A percentile compares a stretch with the other conserved stretches of the same genome.
Conservation (phyloP, 2,329 filamentous ascomycete species). For the Endoconidiophora laricicola region DNA sequence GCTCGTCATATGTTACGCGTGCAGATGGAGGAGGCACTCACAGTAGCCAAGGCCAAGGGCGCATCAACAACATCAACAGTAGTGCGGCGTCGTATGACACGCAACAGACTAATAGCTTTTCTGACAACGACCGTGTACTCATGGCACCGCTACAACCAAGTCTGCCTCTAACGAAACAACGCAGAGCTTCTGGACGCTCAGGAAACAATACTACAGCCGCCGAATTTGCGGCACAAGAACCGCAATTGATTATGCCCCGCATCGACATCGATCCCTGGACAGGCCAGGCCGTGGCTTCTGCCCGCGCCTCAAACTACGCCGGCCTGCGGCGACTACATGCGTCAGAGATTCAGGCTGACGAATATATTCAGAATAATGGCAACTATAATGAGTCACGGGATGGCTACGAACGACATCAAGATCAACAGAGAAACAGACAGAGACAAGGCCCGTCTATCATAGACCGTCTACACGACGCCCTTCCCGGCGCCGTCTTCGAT, state of each 20-base stretch:
- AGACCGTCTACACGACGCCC: conserved; percentile 21
- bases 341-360: neutral
- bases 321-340: neutral
- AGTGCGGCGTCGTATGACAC: neutral
- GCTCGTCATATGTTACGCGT: too few species aligned
- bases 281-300: neutral
- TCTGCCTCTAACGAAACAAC: neutral
- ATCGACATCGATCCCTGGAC: neutral
- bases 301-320: neutral
- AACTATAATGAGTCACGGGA: too few species aligned
- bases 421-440: neutral
- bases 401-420: too few species aligned
- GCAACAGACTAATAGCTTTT: neutral
- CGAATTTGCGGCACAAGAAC: conserved; percentile 11
- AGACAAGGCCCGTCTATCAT: conserved; percentile 10
- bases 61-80: neutral
- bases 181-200: neutral
- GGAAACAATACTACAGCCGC: conserved; percentile 5
- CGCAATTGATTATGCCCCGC: neutral
- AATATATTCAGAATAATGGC: neutral
- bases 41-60: too few species aligned
- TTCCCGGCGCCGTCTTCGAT: conserved; percentile 25
- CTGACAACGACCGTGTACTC: neutral
- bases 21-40: too few species aligned
- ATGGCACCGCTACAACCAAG: conserved; percentile 1